Base-by-base conservation (phyloP, 768 basidiomycete species). In the Mycena leptocephala region DNA sequence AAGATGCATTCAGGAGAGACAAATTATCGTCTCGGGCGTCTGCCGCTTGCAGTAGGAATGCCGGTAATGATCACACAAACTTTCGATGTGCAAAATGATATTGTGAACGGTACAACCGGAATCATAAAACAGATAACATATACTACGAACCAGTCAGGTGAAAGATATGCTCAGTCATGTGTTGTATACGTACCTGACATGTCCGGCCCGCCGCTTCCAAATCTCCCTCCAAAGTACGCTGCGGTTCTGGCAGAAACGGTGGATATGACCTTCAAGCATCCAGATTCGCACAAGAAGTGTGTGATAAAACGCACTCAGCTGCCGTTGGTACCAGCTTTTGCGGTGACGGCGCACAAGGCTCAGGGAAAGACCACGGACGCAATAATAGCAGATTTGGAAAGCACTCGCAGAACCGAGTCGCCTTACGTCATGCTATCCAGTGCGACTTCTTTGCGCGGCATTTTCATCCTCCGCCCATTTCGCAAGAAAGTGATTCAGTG, bases 31-130 rank as follows among this genome's bases (percentile, higher is more conserved):
- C n/a, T n/a, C n/a, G n/a, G n/a, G n/a, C n/a, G n/a, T n/a, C n/a
- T n/a, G n/a, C n/a, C n/a, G 83, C 58, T 89, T 0, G 84, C 83
- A 0, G 79, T 84, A 6, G 87, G 87, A 0, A 88, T 89, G 86
- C 86, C 86, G 0, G 84, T 89, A 0, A 80, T 88, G 61, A 72
- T 89, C 0, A 68, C 79, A 0, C 80, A 84, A n/a, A 89, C 88
- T 62, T 87, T 81, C 70, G 87, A 88, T 59, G 82, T 88, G 0
- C 68, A 81, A 28, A 78, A 79, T 8, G 87, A 87, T 5, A 55
- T 68, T 39, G 66, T 68, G 13, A 68, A 68, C 24, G 66, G 66
- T 16, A 14, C 66, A 16, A 68, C 66, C 24, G 66, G 66, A 26
- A 55, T 55, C 20, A 33, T 68, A 11, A 68, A 55, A n/a, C 66